Evolutionary conservation across 805 yeast genomes (phyloP).

Genomic region (Blastobotrys parvus): DNA sequence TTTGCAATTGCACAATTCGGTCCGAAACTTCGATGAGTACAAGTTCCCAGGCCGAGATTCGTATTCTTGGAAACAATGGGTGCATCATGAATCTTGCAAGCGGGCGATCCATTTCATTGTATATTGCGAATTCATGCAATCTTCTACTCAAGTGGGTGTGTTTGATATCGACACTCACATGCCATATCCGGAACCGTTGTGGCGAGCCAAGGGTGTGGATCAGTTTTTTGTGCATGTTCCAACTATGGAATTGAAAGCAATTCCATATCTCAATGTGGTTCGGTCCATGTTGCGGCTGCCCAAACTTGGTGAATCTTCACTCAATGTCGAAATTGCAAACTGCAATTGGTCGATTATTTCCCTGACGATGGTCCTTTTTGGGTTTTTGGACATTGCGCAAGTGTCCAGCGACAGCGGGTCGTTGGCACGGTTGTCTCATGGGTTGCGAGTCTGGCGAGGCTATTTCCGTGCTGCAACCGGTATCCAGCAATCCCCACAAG

Average conservation of each 20-base stretch:
- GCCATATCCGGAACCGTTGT: constrained; percentile 23
- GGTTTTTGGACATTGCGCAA: constrained; percentile 22
- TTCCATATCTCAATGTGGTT: constrained; percentile 25
- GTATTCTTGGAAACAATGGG: constrained; percentile 39
- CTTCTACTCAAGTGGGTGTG: constrained; percentile 11
- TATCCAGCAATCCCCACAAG: not conserved
- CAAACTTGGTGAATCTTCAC: constrained; percentile 14
- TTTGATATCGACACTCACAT: constrained; percentile 27
- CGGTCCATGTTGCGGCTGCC: constrained; percentile 27
- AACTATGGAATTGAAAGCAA: constrained; percentile 13
- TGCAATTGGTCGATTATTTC: constrained; percentile 18
- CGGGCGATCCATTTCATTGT: constrained; percentile 22
- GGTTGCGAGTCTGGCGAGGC: not conserved
- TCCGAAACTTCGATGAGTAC: not conserved
- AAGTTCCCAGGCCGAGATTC: not conserved
- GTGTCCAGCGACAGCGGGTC: constrained; percentile 2
- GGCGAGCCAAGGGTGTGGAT: constrained; percentile 20
- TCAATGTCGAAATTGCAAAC: not conserved
- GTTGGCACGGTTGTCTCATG: not conserved
- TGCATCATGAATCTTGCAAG: constrained; percentile 37
- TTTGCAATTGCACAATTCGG: not conserved
- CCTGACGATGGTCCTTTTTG: constrained; percentile 20
- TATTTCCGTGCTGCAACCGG: not conserved
- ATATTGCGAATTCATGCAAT: constrained; percentile 22
- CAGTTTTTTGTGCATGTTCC: constrained; percentile 25